Evolutionary conservation across 2,329 filamentous ascomycete genomes (phyloP), one percentile per base, ranked within the genome.

Genomic region (Claviceps sp.): DNA sequence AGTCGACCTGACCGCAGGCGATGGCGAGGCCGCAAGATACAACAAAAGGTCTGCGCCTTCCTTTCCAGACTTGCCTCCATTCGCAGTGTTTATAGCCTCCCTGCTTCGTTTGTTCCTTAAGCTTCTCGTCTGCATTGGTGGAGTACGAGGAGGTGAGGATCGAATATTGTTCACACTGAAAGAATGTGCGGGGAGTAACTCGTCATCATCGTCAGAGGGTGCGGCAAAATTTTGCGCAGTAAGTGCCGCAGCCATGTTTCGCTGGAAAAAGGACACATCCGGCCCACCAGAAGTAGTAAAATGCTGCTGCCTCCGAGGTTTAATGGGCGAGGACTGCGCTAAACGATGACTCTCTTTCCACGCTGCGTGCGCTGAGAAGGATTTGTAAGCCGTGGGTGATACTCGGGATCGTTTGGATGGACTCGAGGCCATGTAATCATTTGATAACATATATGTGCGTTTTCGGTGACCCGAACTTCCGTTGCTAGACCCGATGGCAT

Each of bases 11-110:
- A 84, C 81, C 47, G 87, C 89, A 0, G 89, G 89, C 0, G 89
- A 95, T 1, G 93, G 93, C 6, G 91, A 97, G 49, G 89, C 88
- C 48, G 90, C 90, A 16, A 97, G 79, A 66, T 91, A 96, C 41
- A 91, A 74, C 24, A 93, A 72, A 40, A 91, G 70, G 65, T 89
- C 87, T 16, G 85, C 87, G 34, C 89, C 90, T 62, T 95, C 87
- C 62, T 93, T 84, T 54, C 82, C 84, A 1, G 74, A 69, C 63
- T 84, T 84, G 55, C 78, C 75, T 47, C 70, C 73, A 49, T 72
- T 64, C 54, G 68, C 52, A 60, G 63, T 65, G 59, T 61, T 61
- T 53, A 65, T 66, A 58, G 72, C 73, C 52, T 75, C 75, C 57
- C 70, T 76, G 65, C 64, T 74, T 53, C 70, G 74, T 55, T 70